Conservation (phyloP, 495 filamentous ascomycete species). For the Bryoglossum gracile region DNA sequence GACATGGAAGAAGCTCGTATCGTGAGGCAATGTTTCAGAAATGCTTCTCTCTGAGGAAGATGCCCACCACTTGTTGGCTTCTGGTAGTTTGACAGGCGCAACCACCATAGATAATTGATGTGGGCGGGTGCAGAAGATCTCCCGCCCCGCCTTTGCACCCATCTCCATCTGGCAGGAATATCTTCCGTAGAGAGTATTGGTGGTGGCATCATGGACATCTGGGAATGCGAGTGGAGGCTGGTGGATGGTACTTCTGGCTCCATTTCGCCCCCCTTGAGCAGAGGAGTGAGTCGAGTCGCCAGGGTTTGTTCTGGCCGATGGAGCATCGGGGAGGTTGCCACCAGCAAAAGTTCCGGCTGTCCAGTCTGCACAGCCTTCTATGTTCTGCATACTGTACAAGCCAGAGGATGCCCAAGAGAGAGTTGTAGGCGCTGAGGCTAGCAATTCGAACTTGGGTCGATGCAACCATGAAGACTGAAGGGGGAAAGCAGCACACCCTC, state of each 20-base stretch:
- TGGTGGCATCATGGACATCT: neutral
- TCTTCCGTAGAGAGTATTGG: neutral
- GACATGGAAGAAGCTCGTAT: neutral
- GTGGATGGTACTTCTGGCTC: no score
- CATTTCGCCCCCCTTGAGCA: neutral
- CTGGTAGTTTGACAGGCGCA: neutral
- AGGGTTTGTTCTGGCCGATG: no score
- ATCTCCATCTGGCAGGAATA: neutral
- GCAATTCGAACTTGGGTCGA: neutral
- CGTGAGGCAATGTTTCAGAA: neutral
- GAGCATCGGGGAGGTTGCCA: no score
- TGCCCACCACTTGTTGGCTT: neutral
- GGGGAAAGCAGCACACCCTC: neutral
- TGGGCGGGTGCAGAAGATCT: neutral
- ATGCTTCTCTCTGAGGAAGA: neutral
- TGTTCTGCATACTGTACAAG: constrained; percentile 2
- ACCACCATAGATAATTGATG: neutral
- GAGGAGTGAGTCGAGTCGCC: no score
- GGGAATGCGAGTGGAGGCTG: neutral
- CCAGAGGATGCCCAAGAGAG: no score
- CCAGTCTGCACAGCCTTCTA: constrained; percentile 4
- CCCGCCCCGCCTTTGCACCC: neutral
- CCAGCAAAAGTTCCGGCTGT: no score
- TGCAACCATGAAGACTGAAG: neutral
- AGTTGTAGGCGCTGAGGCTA: constrained; percentile 4